A percentile compares a stretch with the other conserved stretches of the same genome.
Evolutionary conservation across 2,329 filamentous ascomycete species (phyloP).

Genomic region (Berkeleyomyces basicola): DNA sequence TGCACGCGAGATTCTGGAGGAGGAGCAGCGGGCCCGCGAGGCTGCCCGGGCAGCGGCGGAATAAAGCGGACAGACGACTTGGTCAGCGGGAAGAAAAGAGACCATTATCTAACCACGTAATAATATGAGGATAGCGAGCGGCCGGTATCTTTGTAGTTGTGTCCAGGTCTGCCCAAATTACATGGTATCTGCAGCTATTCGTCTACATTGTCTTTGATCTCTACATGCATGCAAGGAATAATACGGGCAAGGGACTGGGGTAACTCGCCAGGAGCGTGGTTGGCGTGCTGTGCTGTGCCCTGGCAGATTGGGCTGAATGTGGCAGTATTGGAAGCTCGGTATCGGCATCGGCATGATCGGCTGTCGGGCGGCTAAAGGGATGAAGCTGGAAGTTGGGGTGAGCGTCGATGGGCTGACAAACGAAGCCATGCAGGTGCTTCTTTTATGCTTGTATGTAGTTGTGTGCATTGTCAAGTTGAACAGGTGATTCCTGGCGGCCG

Average conservation of each 20-base stretch:
- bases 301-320: background rate
- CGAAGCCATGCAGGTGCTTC: too few species aligned
- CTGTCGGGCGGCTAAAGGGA: background rate
- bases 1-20: conserved; percentile 44
- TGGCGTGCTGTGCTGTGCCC: background rate
- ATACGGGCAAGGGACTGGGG: background rate
- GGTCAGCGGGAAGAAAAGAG: background rate
- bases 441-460: background rate
- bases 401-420: too few species aligned
- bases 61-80: background rate
- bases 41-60: conserved; percentile 19
- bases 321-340: background rate
- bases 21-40: conserved; percentile 36
- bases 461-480: background rate
- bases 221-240: background rate
- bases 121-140: background rate
- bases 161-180: background rate
- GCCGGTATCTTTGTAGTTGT: background rate
- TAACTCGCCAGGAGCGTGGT: too few species aligned
- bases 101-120: background rate
- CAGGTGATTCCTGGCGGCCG: too few species aligned
- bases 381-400: background rate
- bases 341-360: background rate
- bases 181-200: background rate
- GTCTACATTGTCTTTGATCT: background rate